Evolutionary conservation across 2,329 filamentous ascomycete genomes (phyloP).

Genomic region (Exophiala dermatitidis): DNA sequence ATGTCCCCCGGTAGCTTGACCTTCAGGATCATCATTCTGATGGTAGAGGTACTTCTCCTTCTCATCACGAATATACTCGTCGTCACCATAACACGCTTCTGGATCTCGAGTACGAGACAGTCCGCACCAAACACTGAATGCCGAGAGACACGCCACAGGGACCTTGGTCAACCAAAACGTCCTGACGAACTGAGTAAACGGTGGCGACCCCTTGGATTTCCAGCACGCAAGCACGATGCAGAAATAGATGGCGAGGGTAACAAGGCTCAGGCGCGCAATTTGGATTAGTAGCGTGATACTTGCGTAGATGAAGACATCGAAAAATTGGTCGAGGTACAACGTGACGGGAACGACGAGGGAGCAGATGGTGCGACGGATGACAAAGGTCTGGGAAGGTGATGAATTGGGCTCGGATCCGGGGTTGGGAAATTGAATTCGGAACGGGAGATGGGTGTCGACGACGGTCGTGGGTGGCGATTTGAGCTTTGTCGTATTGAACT

Average conservation of each 20-base stretch:
- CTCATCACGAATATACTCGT: not conserved
- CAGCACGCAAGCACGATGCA: not conserved
- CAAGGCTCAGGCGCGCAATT: not conserved
- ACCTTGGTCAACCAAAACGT: not conserved
- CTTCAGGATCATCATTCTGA: not conserved
- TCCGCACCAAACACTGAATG: too few species aligned
- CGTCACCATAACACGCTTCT: not conserved
- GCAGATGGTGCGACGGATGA: conserved; percentile 2
- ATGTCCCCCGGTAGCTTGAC: not conserved
- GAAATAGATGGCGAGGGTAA: not conserved
- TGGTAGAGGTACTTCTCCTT: not conserved
- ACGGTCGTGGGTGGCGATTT: not conserved
- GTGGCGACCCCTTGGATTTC: not conserved
- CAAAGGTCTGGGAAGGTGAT: conserved; percentile 8
- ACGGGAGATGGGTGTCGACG: not conserved
- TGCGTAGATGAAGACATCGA: not conserved
- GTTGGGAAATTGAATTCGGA: not conserved
- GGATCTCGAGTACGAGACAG: not conserved
- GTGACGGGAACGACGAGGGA: conserved; percentile 2
- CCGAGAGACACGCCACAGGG: not conserved
- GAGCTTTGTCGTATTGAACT: not conserved
- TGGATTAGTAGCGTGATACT: not conserved
- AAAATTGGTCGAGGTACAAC: not conserved
- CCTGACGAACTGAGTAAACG: not conserved
- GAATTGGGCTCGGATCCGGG: not conserved